Evolutionary conservation across 345 rosid genomes (phyloP), one percentile per base, ranked within the genome.

Genomic region (Erucastrum elatum): DNA sequence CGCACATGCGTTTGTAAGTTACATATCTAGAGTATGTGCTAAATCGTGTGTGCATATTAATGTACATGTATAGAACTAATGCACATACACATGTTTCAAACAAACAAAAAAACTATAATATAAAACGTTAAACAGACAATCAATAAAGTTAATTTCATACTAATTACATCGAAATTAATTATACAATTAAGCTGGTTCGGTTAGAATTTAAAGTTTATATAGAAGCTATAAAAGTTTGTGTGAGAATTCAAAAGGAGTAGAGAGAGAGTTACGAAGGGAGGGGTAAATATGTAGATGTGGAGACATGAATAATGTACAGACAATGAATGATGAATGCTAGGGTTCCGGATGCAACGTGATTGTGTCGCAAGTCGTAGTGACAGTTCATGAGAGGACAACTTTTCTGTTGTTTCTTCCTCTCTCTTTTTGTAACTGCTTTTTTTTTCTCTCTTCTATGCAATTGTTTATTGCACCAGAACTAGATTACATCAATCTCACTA

Each of bases 291-390:
- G 68, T 55, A 80, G 71, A 59, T 27, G 21, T 55, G 62, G 35
- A 80, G 79, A 73, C 59, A 49, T 73, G 72, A 79, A 49, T 78
- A 68, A 70, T 70, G 75, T 55, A 53, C 26, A 53, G 75, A 80
- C 83, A 75, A 75, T 80, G 83, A 80, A 75, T 75, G 73, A 75
- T 80, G 80, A 75, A 80, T 71, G 72, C 77, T 76, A 79, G 82
- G 85, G 77, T 84, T 80, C 85, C 82, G 78, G 81, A 64, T 60
- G 76, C 84, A 85, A 86, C 84, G 83, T 85, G 86, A 81, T 80
- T 61, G 76, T 82, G 86, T 85, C 84, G 72, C 79, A 67, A 79
- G 80, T 76, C 82, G 78, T 70, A 72, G 79, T 72, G 87, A 73
- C 86, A 85, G 63, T 83, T 79, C 84, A 86, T 62, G 81, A 81